Conservation (phyloP, 768 basidiomycete genomes). For the Agrocybe praecox region DNA sequence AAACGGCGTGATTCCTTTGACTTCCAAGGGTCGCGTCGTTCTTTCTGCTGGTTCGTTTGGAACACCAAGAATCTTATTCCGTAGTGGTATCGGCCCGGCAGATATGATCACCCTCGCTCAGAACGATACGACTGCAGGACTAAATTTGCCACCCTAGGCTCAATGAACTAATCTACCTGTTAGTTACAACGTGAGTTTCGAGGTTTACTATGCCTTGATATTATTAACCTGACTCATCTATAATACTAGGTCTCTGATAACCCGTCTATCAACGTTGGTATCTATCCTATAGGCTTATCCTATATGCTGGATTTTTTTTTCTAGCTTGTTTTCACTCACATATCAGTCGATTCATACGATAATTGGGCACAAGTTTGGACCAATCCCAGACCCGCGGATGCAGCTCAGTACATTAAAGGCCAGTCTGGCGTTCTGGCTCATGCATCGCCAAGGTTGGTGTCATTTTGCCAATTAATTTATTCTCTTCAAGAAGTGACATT, state of each 20-base stretch:
- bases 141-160: slow-evolving; percentile 46
- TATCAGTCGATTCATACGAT: slow-evolving; percentile 63
- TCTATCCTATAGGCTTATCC: neutral
- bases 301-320: neutral
- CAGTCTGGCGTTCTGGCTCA: slow-evolving; percentile 60
- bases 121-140: slow-evolving; percentile 44
- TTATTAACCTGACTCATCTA: neutral
- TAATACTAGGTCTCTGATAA: slow-evolving; percentile 51
- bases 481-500: neutral
- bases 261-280: slow-evolving; percentile 56
- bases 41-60: slow-evolving; percentile 61
- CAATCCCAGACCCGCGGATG: slow-evolving; percentile 56
- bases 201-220: neutral
- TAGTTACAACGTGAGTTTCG: slow-evolving; percentile 43
- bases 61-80: slow-evolving; percentile 58
- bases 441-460: slow-evolving; percentile 43
- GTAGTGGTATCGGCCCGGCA: slow-evolving; percentile 61
- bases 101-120: slow-evolving; percentile 59
- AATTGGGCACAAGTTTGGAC: slow-evolving; percentile 65
- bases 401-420: slow-evolving; percentile 50
- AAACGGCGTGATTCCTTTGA: slow-evolving; percentile 56
- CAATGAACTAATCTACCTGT: slow-evolving; percentile 64
- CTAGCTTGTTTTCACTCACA: slow-evolving; percentile 66
- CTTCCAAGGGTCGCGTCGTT: slow-evolving; percentile 58
- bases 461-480: neutral